Base-by-base conservation (phyloP, 106 monocot genomes). In the Allium fistulosum region DNA sequence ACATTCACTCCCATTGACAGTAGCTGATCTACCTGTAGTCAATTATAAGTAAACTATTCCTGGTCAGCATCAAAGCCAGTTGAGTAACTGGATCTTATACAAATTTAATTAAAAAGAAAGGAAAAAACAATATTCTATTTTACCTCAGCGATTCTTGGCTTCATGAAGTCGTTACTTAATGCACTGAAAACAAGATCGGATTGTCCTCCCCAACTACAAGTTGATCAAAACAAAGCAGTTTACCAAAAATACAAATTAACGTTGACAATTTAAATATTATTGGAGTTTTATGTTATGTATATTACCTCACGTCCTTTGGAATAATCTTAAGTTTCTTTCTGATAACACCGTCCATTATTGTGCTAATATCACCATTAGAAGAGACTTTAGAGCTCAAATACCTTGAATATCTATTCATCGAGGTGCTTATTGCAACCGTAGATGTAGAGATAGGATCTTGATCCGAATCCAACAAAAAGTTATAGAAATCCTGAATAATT, bases 111-210 rank as follows among this genome's bases (percentile, higher is more conserved):
- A 6, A 26, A 46, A 11, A 47, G 7, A 11, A 11, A 11, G 11
- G 6, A 55, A 3, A 12, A 55, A 55, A 46, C 26, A 57, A 48
- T 49, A n/a, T 48, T 16, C 14, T n/a, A 66, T 46, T 52, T 48
- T 62, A 82, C 94, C 96, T 97, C 92, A 57, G 71, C 67, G 62
- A 99, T 99, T 48, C 89, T 89, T 17, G 97, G 97, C 61, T 85
- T 99, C 97, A 99, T 99, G 72, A 99, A 92, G 64, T 92, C 92
- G 57, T 57, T 9, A 9, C 37, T 22, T 51, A 92, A 48, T 58
- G 80, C 71, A 22, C 68, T 13, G 67, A 99, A 99, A 16, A 99
- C 97, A 15, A 49, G 17, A 72, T 56, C 69, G 62, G 89, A 82
- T 57, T 99, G 92, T 7, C 59, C 78, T 50, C 90, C 89, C 92